Evolutionary conservation across 2,329 filamentous ascomycete genomes (phyloP), one percentile per base, ranked within the genome.

Genomic region (Chaetomium strumarium): DNA sequence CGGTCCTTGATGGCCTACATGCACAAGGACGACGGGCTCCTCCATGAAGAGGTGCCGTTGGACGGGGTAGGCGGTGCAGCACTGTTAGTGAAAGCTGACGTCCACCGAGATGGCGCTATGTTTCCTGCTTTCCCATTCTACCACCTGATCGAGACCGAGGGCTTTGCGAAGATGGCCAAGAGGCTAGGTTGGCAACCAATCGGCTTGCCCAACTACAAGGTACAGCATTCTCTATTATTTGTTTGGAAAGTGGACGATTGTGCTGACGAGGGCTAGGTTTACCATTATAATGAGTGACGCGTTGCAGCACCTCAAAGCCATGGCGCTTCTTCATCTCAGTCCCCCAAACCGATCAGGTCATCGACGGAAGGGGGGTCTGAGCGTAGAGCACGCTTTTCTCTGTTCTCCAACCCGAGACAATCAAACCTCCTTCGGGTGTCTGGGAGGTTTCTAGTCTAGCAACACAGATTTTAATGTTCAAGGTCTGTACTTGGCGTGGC

Each of bases 51-150:
- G 64, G 80, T 96, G 47, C 78, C 84, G 40, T 78, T 99, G 9
- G 93, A 99, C 67, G 93, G 93, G 46, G 93, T 99, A 3, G 93
- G 93, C 51, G 93, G 93, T 34, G 95, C 92, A 1, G 88, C 91
- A 1, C 74, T 99, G 58, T 74, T 99, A 64, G 93, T 99, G 55
- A 96, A 96, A 74, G 93, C 91, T 1, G 91, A 97, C 55, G 93
- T 99, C 20, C 93, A 99, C 68, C 83, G 93, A 24, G 93, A 99
- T 65, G 93, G 93, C 17, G 92, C 93, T 67, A 99, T 97, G 92
- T 99, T 99, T 73, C 93, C 93, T 16, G 82, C 93, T 0, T 99
- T 99, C 67, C 73, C 92, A 3, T 99, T 99, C 67, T 97, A 96
- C 67, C 87, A 99, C 70, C 77, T 99, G 55, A 95, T 99, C 56